These are phyloP conservation scores for Amylostereum areolatum DNA, from an alignment of 1,284 basidiomycete species.

Conservation along the genomic window DNA sequence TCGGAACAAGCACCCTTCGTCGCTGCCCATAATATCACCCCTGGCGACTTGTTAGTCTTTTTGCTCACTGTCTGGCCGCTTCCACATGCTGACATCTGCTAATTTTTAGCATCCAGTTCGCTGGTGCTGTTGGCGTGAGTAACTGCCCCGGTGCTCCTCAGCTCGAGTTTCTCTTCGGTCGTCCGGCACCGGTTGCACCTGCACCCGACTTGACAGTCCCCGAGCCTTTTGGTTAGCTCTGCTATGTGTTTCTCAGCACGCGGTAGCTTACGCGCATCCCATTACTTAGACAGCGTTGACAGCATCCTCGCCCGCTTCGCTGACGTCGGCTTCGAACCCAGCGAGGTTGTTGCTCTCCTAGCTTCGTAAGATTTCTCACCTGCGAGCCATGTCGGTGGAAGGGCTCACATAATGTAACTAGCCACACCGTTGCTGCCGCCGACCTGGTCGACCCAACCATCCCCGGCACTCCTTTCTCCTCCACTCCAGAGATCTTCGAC, in stretches of 20 bases:
- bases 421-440: slow-evolving; percentile 32
- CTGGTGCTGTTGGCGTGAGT: slow-evolving; percentile 31
- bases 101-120: slow-evolving; percentile 28
- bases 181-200: slow-evolving; percentile 24
- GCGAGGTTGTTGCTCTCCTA: slow-evolving; percentile 36
- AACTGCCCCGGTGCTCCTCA: slow-evolving; percentile 38
- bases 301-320: slow-evolving; percentile 32
- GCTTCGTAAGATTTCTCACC: slow-evolving; percentile 21
- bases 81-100: not conserved
- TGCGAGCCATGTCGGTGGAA: slow-evolving; percentile 5
- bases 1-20: slow-evolving; percentile 25
- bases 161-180: slow-evolving; percentile 32
- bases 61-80: not conserved
- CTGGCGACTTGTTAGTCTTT: slow-evolving; percentile 28
- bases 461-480: slow-evolving; percentile 31
- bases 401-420: slow-evolving; percentile 5
- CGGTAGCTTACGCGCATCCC: not conserved
- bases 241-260: not conserved
- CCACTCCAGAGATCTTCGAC: slow-evolving; percentile 31
- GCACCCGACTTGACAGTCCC: slow-evolving; percentile 33
- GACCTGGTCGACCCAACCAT: slow-evolving; percentile 20
- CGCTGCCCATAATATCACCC: slow-evolving; percentile 25
- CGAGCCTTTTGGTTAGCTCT: slow-evolving; percentile 25
- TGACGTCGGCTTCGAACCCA: slow-evolving; percentile 33
- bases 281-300: slow-evolving; percentile 25